Conservation (phyloP, 768 basidiomycete species). For the Lentinula detonsa region DNA sequence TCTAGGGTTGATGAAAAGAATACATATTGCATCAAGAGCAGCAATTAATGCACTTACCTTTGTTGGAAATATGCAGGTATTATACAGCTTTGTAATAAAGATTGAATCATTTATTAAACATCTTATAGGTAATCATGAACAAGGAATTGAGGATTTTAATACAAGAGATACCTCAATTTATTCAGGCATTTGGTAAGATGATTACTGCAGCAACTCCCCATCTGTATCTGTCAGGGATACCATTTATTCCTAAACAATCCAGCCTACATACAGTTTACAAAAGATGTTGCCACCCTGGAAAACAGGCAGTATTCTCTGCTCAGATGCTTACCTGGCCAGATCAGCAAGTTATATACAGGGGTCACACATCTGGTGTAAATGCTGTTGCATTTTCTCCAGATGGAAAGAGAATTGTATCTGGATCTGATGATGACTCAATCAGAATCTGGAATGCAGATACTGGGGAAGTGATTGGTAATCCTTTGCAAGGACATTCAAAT, state of each 20-base stretch:
- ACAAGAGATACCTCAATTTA: not conserved
- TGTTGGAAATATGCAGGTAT: not conserved
- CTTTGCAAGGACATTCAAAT: not conserved
- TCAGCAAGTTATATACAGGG: not conserved
- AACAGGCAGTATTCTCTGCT: not conserved
- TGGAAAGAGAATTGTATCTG: not conserved
- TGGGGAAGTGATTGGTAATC: too few species aligned
- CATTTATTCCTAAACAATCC: slow-evolving; percentile 12
- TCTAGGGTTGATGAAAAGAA: not conserved
- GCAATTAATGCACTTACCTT: not conserved
- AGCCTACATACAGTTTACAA: slow-evolving; percentile 8
- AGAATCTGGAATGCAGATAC: not conserved
- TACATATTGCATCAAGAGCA: not conserved
- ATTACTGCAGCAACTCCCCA: slow-evolving; percentile 13
- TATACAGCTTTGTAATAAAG: not conserved
- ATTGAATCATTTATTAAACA: not conserved
- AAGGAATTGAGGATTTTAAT: not conserved
- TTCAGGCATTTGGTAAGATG: slow-evolving; percentile 1
- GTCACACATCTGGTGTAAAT: too few species aligned
- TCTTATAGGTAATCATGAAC: too few species aligned
- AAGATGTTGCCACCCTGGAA: not conserved
- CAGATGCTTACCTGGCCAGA: not conserved
- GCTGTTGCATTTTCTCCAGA: not conserved
- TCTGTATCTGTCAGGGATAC: slow-evolving; percentile 18
- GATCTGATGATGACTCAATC: too few species aligned